Evolutionary conservation across 768 basidiomycete species (phyloP).

Genomic region (Neoboletus magnificus): DNA sequence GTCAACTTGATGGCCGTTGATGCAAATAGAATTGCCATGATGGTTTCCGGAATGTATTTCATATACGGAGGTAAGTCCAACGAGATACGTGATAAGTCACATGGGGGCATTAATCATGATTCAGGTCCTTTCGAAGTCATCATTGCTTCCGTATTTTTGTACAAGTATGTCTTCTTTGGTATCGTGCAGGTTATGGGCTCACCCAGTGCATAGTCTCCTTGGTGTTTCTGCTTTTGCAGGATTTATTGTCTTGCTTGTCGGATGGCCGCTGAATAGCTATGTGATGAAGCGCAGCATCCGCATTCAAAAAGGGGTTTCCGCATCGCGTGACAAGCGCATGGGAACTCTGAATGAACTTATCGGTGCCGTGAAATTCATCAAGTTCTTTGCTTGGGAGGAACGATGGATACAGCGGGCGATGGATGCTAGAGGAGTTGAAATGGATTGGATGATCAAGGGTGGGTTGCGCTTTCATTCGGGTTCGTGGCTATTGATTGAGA

Average conservation of each 20-base stretch:
- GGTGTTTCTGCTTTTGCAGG: constrained; percentile 48
- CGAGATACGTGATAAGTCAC: too few species aligned
- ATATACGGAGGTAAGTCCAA: constrained; percentile 55
- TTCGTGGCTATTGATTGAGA: neutral
- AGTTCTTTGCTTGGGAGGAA: constrained; percentile 42
- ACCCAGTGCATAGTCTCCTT: constrained; percentile 53
- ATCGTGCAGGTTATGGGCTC: constrained; percentile 19
- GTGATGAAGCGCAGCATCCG: constrained; percentile 37
- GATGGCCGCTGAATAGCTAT: constrained; percentile 40
- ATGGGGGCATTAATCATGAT: neutral
- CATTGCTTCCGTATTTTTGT: constrained; percentile 71
- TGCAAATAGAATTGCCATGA: constrained; percentile 58
- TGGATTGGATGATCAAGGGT: constrained; percentile 78
- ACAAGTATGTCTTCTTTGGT: constrained; percentile 47
- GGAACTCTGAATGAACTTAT: constrained; percentile 45
- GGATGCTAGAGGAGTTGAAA: constrained; percentile 60
- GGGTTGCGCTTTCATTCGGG: constrained; percentile 3
- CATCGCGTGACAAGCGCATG: constrained; percentile 43
- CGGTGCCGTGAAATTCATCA: constrained; percentile 39
- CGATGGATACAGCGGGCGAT: constrained; percentile 41
- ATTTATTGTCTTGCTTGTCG: constrained; percentile 38
- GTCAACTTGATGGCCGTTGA: constrained; percentile 87
- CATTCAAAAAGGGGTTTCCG: constrained; percentile 33
- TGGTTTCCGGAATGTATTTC: constrained; percentile 55
- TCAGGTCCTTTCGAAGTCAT: constrained; percentile 73